Percentiles rank a stretch among this genome's conserved stretches.
phyloP scores from a whole-genome alignment of 768 basidiomycete genomes.

The Termitomyces sp. region DNA sequence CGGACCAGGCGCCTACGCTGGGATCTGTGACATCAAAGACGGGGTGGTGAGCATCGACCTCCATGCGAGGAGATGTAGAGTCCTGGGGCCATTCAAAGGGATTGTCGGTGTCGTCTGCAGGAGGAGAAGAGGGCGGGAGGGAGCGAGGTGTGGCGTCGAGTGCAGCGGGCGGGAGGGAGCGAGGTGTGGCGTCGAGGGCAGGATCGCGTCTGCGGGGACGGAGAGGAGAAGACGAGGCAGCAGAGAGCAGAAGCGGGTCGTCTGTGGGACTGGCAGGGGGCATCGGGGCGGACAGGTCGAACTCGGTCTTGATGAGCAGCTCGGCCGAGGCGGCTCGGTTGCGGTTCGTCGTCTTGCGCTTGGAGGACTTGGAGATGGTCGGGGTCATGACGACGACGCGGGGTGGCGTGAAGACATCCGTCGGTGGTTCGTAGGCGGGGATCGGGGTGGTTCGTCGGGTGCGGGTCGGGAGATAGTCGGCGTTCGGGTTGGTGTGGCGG shows the following conservation, averaged over 20 bases:
- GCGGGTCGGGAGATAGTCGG: constrained; percentile 31
- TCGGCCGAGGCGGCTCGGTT: constrained; percentile 18
- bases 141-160: constrained; percentile 14
- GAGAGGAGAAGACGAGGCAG: constrained; percentile 26
- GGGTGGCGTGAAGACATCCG: constrained; percentile 69
- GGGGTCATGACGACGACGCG: constrained; percentile 52
- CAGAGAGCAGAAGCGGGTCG: constrained; percentile 66
- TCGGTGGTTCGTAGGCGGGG: constrained; percentile 61
- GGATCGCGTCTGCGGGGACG: constrained; percentile 7
- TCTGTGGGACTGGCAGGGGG: constrained; percentile 75
- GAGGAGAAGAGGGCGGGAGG: constrained; percentile 11
- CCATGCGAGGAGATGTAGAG: constrained; percentile 15
- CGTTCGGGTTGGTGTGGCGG: constrained; percentile 30
- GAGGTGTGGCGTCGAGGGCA: constrained; percentile 16
- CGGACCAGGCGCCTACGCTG: constrained; percentile 28
- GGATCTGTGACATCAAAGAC: constrained; percentile 26
- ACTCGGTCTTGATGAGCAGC: constrained; percentile 52
- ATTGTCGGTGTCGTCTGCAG: no score
- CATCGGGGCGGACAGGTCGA: constrained; percentile 54
- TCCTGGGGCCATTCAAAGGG: no score
- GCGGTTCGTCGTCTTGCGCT: constrained; percentile 21
- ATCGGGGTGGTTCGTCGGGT: constrained; percentile 50
- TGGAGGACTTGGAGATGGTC: constrained; percentile 33
- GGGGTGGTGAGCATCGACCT: constrained; percentile 26
- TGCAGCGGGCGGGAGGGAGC: constrained; percentile 10